Base-by-base conservation (phyloP, 2,329 filamentous ascomycete species). In the Stemphylium lycopersici region DNA sequence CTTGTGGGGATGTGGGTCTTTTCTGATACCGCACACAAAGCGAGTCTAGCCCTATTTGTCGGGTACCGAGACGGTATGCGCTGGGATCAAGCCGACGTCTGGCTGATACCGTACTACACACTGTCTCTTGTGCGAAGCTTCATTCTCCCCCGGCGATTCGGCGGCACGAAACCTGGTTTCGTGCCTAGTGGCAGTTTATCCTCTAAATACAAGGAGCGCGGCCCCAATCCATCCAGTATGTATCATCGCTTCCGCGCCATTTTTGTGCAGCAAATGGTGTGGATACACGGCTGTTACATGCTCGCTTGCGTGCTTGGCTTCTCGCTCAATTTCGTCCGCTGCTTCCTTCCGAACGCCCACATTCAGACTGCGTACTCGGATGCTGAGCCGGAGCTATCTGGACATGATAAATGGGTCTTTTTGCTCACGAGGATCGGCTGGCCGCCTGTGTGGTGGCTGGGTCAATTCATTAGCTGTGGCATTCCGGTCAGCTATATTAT, bases 1-100 rank as follows among this genome's bases (percentile, higher is more conserved):
- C 20, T 58, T 3, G 53, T 49, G 5, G 55, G 42, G 31, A 20
- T 45, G 11, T 45, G 32, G 42, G 16, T 36, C 11, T 45, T 45
- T 36, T n/a, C 42, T 15, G 42, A 45, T 10, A 45, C 42, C 18
- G 42, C 42, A 15, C 42, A 24, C 31, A 34, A 45, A 22, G 31
- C 6, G 6, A 45, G 42, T 33, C 16, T 45, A 13, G 31, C 42
- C 12, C 31, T 45, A n/a, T 45, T 45, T 12, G 13, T 45, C 13
- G 20, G 43, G 4, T 45, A 45, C 33, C 18, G 18, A 7, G 43
- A 45, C n/a, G 43, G 31, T n/a, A 45, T 45, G 32, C 43, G 43
- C 10, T 45, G 43, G 43, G 43, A 45, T 2, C 32, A 45, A 10
- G 42, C 32, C 3, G 32, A 36, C 22, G 6, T 29, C n/a, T 45